Conservation (phyloP, 139 green algal species). For the Chlorella sorokiniana region DNA sequence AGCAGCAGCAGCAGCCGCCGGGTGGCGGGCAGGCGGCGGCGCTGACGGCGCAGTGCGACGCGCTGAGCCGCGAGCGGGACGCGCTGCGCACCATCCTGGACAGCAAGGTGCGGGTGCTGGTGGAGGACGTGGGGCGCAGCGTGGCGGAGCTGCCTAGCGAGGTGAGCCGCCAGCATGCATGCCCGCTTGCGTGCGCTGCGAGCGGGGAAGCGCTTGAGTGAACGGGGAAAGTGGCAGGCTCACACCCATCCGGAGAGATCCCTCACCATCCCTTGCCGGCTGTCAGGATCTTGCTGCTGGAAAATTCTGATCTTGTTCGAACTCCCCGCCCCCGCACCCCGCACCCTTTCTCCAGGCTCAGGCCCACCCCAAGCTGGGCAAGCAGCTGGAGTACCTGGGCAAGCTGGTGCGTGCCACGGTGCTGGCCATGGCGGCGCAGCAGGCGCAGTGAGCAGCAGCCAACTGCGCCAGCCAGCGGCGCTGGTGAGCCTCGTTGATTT, state of each 20-base stretch:
- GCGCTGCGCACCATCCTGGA: slow-evolving; percentile 84
- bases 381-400: slow-evolving; percentile 47
- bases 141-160: slow-evolving; percentile 41
- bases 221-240: too few species aligned
- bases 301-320: too few species aligned
- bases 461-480: neutral
- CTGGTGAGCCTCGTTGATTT: too few species aligned
- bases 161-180: neutral
- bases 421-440: slow-evolving; percentile 55
- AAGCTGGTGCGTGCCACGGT: slow-evolving; percentile 66
- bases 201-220: too few species aligned
- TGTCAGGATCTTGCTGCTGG: too few species aligned
- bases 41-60: slow-evolving; percentile 24
- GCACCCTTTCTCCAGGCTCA: neutral
- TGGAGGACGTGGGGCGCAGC: slow-evolving; percentile 58
- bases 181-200: too few species aligned
- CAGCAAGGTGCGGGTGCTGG: slow-evolving; percentile 52
- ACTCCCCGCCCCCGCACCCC: neutral
- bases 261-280: too few species aligned
- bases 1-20: neutral
- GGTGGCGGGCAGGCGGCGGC: neutral
- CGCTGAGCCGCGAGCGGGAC: slow-evolving; percentile 64
- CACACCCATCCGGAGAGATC: too few species aligned
- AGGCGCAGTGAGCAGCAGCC: neutral
- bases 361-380: slow-evolving; percentile 31